A percentile compares a stretch with the other conserved stretches of the same genome.
These are phyloP conservation scores for Striga asiatica DNA, from an alignment of 257 asterid species.

Conservation along the genomic window DNA sequence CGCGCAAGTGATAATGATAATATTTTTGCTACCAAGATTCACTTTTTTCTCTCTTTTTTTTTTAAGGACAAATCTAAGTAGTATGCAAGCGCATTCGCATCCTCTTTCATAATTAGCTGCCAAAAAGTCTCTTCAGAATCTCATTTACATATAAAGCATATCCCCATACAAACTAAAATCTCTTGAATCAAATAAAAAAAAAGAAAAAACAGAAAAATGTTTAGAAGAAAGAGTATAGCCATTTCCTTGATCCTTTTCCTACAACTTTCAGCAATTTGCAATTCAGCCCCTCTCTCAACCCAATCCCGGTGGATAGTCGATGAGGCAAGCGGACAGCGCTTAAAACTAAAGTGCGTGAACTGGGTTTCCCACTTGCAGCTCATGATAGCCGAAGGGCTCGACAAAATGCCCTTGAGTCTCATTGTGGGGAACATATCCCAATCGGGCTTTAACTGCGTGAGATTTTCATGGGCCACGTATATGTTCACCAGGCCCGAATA, in stretches of 20 bases:
- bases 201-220: no score
- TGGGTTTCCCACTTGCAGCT: slow-evolving; percentile 51
- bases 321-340: slow-evolving; percentile 26
- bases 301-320: slow-evolving; percentile 52
- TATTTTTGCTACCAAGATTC: no score
- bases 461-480: slow-evolving; percentile 55
- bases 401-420: slow-evolving; percentile 29
- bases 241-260: slow-evolving; percentile 6
- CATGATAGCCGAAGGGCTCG: slow-evolving; percentile 52
- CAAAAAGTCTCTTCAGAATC: no score
- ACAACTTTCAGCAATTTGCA: slow-evolving; percentile 7
- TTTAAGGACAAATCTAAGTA: no score
- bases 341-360: slow-evolving; percentile 42
- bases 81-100: no score
- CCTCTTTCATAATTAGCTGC: no score
- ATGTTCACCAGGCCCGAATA: slow-evolving; percentile 46
- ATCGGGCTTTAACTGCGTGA: slow-evolving; percentile 59
- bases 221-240: no score
- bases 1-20: no score
- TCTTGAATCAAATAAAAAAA: no score
- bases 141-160: no score
- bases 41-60: no score
- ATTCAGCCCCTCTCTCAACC: slow-evolving; percentile 31
- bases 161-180: no score
- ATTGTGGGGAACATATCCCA: slow-evolving; percentile 17